phyloP scores from a whole-genome alignment of 2,329 filamentous ascomycete species.

The Xylaria sp. region DNA sequence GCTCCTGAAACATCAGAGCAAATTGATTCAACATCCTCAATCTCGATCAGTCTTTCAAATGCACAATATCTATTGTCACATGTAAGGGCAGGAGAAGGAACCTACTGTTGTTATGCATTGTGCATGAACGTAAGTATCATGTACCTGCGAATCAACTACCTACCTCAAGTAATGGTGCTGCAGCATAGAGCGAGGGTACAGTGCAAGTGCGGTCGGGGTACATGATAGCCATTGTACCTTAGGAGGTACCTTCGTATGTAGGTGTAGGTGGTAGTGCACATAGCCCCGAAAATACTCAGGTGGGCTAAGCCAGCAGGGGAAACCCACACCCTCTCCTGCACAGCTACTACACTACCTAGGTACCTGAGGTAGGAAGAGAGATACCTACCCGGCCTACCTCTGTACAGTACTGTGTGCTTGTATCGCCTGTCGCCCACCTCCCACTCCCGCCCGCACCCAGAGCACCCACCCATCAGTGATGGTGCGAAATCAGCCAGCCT shows the following conservation, averaged over 20 bases:
- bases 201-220: conserved; percentile 5
- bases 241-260: neutral
- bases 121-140: neutral
- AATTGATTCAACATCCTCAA: too few relatives aligned
- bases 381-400: conserved; percentile 9
- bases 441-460: conserved; percentile 27
- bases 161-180: too few relatives aligned
- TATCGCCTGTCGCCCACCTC: conserved; percentile 7
- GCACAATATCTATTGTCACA: neutral
- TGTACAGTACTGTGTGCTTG: neutral
- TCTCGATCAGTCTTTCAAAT: neutral
- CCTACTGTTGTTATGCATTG: neutral
- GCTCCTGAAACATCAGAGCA: neutral
- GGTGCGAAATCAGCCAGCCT: conserved; percentile 45
- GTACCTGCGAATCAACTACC: conserved; percentile 14
- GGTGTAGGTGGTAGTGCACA: conserved; percentile 1
- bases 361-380: neutral
- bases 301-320: conserved; percentile 31
- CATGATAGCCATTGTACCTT: neutral
- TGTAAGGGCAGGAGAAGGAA: neutral
- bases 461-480: conserved; percentile 42
- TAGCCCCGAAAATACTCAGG: neutral
- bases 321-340: conserved; percentile 22
- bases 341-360: conserved; percentile 10
- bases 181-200: conserved; percentile 5